phyloP scores from a whole-genome alignment of 441 rosid species.

The Pelargonium myrrhifolium region DNA sequence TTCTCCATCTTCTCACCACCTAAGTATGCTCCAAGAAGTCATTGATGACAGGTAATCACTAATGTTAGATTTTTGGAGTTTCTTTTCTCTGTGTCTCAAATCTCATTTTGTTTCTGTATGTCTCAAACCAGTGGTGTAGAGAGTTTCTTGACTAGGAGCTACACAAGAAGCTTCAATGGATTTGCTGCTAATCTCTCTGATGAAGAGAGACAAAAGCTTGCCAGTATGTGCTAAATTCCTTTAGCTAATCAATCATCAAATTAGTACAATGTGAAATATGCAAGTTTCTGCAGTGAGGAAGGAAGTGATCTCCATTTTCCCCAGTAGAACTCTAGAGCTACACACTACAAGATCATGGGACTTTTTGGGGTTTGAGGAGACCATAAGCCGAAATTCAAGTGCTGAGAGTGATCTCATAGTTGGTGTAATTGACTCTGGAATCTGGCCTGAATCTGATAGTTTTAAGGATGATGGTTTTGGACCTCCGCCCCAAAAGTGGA shows the following conservation, averaged over 20 bases:
- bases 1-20: conserved; percentile 33
- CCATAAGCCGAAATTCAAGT: background rate
- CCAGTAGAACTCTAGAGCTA: conserved; percentile 26
- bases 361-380: conserved; percentile 35
- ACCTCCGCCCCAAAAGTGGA: conserved; percentile 51
- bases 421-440: conserved; percentile 38
- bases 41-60: conserved; percentile 23
- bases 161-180: conserved; percentile 46
- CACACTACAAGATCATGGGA: conserved; percentile 53
- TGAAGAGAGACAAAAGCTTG: conserved; percentile 24
- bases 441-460: conserved; percentile 38
- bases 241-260: background rate
- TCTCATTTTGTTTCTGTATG: background rate
- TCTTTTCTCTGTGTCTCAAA: background rate
- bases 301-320: conserved; percentile 43
- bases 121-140: conserved; percentile 10
- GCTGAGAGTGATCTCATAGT: conserved; percentile 31
- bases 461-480: conserved; percentile 41
- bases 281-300: conserved; percentile 23
- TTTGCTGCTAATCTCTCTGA: conserved; percentile 40
- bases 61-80: background rate
- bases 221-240: conserved; percentile 11
- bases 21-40: conserved; percentile 30
- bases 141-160: conserved; percentile 38
- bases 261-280: background rate